Evolutionary conservation across 441 rosid genomes (phyloP).

Genomic region (Iberis amara): DNA sequence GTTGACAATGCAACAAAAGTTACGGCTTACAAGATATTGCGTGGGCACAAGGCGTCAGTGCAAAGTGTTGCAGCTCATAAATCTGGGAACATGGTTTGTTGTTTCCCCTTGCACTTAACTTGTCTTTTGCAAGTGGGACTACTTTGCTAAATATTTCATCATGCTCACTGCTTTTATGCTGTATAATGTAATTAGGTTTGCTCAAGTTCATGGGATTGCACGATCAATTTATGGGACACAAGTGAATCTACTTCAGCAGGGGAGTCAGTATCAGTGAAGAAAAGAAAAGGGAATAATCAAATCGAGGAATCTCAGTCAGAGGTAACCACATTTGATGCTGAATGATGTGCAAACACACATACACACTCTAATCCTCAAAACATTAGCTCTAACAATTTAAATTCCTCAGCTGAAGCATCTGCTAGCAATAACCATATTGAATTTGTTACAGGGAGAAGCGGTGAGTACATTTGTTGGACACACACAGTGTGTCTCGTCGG

Average conservation of each 20-base stretch:
- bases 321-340: constrained; percentile 39
- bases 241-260: constrained; percentile 46
- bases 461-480: constrained; percentile 77
- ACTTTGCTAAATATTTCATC: constrained; percentile 3
- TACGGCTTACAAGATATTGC: constrained; percentile 67
- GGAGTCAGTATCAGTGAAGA: constrained; percentile 60
- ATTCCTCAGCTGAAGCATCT: constrained; percentile 17
- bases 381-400: background rate
- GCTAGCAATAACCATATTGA: constrained; percentile 5
- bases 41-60: constrained; percentile 83
- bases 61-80: constrained; percentile 68
- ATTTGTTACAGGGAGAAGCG: constrained; percentile 63
- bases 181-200: constrained; percentile 47
- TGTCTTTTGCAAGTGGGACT: constrained; percentile 9
- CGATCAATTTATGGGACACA: constrained; percentile 73
- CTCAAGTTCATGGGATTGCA: constrained; percentile 92
- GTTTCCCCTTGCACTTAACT: constrained; percentile 9
- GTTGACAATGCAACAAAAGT: constrained; percentile 42
- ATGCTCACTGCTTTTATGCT: constrained; percentile 12
- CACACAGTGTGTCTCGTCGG: constrained; percentile 75
- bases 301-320: constrained; percentile 57
- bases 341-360: constrained; percentile 9
- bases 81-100: constrained; percentile 66
- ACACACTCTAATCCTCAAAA: background rate
- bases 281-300: constrained; percentile 70